Evolutionary conservation across 1,139 yeast genomes (phyloP), one percentile per base, ranked within the genome.

Genomic region (Candida buenavistaensis): DNA sequence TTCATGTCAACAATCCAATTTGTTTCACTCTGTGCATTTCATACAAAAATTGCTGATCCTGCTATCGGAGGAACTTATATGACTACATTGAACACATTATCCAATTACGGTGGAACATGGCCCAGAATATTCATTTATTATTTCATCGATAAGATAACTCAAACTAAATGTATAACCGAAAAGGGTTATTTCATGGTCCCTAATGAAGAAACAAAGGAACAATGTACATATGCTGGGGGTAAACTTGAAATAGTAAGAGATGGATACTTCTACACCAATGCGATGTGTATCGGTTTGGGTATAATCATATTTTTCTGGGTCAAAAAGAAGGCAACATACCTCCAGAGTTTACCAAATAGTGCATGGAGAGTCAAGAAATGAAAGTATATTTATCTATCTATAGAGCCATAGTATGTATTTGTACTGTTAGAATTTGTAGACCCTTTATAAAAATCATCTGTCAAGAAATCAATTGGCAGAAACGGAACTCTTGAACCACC

Each of bases 51-150:
- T 36, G 96, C 98, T 2, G 98, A 92, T 57, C 97, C 98, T 0
- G 62, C 80, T 10, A 87, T 92, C 49, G 99, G 98, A 12, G 98
- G 98, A 1, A 94, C 99, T 0, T 92, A 92, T 58, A 92, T 94
- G 97, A 92, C 98, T 0, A 82, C 96, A 1, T 68, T 92, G 38
- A 94, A 94, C 59, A 92, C 99, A 0, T 68, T 92, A 33, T 82
- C 95, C 23, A 92, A 92, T 54, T 73, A 90, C 39, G 99, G 99
- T 23, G 99, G 98, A 4, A 94, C 95, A 17, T 94, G 98, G 98
- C 98, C 99, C 0, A 73, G 90, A 39, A 66, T 88, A 16, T 67
- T 92, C 30, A 81, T 90, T 5, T 73, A 89, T 49, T 77, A 72
- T 43, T 70, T 89, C 55, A 92, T 94, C 39, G 97, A 90, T 58